Evolutionary conservation across 2,329 filamentous ascomycete species (phyloP).

Genomic region (Coniochaeta prunicola): DNA sequence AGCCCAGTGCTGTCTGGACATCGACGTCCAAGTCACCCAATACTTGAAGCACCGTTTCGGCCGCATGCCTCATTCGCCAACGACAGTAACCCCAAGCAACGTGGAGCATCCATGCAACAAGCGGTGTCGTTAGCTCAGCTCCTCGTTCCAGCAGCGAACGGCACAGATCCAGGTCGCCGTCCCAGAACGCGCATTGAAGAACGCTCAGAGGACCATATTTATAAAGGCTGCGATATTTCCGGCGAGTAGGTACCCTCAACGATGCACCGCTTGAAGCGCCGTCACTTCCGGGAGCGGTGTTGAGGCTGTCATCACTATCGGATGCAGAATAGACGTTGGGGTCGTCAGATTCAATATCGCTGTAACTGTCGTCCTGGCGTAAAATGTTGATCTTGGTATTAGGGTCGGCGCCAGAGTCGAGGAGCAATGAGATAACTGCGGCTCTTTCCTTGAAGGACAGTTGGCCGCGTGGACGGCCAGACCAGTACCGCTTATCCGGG

Average conservation of each 20-base stretch:
- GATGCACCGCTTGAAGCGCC: not conserved
- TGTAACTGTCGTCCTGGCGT: not conserved
- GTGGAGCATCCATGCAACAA: constrained; percentile 1
- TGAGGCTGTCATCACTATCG: not conserved
- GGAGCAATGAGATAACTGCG: not conserved
- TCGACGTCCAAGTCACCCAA: not conserved
- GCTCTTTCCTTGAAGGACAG: not conserved
- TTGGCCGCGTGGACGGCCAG: not conserved
- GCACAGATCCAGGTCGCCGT: not conserved
- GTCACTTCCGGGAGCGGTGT: not conserved
- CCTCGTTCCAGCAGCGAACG: not conserved
- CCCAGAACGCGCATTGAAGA: constrained; percentile 1
- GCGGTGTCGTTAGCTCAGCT: not conserved
- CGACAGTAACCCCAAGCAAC: constrained; percentile 1
- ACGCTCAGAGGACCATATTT: not conserved
- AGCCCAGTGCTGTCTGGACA: not conserved
- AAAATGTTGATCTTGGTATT: not conserved
- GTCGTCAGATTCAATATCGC: not conserved
- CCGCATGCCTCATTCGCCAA: not conserved
- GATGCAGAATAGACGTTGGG: not conserved
- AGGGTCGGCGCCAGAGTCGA: not conserved
- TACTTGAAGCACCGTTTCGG: not conserved
- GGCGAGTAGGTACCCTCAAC: not conserved
- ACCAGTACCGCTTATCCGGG: not conserved
- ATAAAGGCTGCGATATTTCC: not conserved